These are phyloP conservation scores for Ophiobolus disseminans DNA, from an alignment of 2,329 filamentous ascomycete genomes.

Conservation along the genomic window DNA sequence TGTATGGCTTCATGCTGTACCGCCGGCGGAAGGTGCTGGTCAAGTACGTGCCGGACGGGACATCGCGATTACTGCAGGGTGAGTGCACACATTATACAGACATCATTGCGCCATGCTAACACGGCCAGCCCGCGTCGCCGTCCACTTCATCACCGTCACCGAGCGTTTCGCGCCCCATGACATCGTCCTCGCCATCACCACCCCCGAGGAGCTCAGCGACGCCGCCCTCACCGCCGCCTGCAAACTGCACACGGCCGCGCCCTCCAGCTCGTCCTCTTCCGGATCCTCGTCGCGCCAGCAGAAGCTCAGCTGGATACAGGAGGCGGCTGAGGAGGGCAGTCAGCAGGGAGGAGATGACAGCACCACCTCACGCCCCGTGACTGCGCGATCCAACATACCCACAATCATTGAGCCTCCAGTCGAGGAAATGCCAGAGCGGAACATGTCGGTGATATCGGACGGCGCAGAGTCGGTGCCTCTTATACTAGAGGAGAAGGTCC, in stretches of 20 bases:
- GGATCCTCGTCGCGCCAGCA: conserved; percentile 76
- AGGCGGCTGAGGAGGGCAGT: conserved; percentile 79
- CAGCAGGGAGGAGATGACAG: conserved; percentile 39
- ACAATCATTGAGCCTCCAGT: conserved; percentile 31
- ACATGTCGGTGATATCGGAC: conserved; percentile 18
- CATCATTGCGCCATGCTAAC: conserved; percentile 24
- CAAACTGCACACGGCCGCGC: conserved; percentile 85
- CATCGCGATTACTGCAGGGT: conserved; percentile 93
- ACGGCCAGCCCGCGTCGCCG: conserved; percentile 76
- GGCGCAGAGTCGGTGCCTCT: conserved; percentile 23
- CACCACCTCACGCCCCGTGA: conserved; percentile 24
- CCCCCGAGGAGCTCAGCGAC: conserved; percentile 82
- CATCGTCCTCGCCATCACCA: conserved; percentile 77
- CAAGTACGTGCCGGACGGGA: conserved; percentile 90
- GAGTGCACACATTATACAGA: too few species aligned
- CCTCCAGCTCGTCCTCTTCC: conserved; percentile 83
- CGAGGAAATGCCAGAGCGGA: conserved; percentile 14
- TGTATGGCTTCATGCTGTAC: conserved; percentile 93
- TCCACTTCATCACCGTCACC: conserved; percentile 68
- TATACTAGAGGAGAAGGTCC: conserved; percentile 15
- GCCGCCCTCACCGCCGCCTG: conserved; percentile 86
- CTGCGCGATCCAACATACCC: conserved; percentile 31
- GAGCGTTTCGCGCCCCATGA: conserved; percentile 84
- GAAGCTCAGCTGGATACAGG: conserved; percentile 89
- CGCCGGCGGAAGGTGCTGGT: conserved; percentile 87